Evolutionary conservation across 495 filamentous ascomycete genomes (phyloP).

Genomic region (Xylaria curta): DNA sequence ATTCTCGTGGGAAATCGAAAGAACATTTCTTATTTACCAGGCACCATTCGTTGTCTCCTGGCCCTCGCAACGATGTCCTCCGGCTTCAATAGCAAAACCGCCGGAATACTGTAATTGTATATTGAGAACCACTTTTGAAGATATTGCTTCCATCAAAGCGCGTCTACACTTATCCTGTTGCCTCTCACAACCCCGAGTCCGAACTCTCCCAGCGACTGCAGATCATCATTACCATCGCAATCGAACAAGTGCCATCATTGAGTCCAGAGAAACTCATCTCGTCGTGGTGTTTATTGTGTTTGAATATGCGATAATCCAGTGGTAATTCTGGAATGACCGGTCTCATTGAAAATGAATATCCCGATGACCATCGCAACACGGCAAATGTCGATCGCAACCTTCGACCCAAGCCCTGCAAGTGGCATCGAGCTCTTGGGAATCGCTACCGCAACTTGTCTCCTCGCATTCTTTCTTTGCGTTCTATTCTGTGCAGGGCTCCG

Average conservation of each 20-base stretch:
- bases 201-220: not conserved
- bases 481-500: conserved; percentile 6
- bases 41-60: not conserved
- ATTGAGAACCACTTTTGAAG: not conserved
- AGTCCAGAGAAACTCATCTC: not conserved
- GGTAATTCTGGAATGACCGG: not conserved
- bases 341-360: not conserved
- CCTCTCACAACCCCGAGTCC: not conserved
- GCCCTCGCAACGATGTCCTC: not conserved
- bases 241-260: not conserved
- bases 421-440: conserved; percentile 22
- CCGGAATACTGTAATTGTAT: not conserved
- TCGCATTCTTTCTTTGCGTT: conserved; percentile 19
- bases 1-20: not conserved
- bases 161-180: not conserved
- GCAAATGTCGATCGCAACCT: conserved; percentile 2
- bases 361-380: not conserved
- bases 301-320: too few relatives aligned
- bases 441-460: conserved; percentile 21
- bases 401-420: conserved; percentile 13
- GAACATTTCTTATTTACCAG: not conserved
- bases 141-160: not conserved
- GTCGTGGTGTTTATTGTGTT: not conserved
- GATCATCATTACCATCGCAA: not conserved
- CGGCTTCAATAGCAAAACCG: not conserved